These are phyloP conservation scores for Conticribra weissflogii DNA, from an alignment of 108 stramenopile genomes.

Conservation along the genomic window DNA sequence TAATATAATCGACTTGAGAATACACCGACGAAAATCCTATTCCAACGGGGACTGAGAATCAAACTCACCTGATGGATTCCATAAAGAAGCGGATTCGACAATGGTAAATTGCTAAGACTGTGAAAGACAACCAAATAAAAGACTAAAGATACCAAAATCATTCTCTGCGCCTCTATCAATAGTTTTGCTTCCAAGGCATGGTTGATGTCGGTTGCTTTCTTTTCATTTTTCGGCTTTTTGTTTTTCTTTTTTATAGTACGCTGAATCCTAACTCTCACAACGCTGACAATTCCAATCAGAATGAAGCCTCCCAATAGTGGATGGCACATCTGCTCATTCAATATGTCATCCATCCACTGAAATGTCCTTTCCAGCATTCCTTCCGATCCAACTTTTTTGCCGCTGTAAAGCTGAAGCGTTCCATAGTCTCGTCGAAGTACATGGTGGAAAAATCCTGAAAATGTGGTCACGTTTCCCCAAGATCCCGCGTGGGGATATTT, in stretches of 20 bases:
- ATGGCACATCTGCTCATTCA: slow-evolving; percentile 22
- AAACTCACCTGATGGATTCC: slow-evolving; percentile 68
- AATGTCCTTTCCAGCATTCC: slow-evolving; percentile 35
- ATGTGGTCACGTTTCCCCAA: slow-evolving; percentile 72
- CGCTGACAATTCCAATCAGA: slow-evolving; percentile 23
- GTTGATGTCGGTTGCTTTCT: neutral
- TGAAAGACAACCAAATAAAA: slow-evolving; percentile 80
- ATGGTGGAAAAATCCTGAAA: slow-evolving; percentile 67
- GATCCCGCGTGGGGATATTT: slow-evolving; percentile 59
- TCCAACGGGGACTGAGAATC: neutral
- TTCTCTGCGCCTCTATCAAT: slow-evolving; percentile 9
- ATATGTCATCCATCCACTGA: slow-evolving; percentile 36
- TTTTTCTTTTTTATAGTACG: neutral
- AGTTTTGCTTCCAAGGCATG: neutral
- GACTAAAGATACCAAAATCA: slow-evolving; percentile 28
- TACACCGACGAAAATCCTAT: neutral
- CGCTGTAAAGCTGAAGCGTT: slow-evolving; percentile 65
- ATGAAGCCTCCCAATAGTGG: slow-evolving; percentile 10
- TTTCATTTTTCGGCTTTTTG: slow-evolving; percentile 6
- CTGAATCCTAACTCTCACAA: neutral
- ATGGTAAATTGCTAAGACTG: slow-evolving; percentile 69
- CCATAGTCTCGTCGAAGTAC: slow-evolving; percentile 77
- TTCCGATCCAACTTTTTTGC: slow-evolving; percentile 28
- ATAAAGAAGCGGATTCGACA: slow-evolving; percentile 62
- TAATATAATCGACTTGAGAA: no score